These are phyloP conservation scores for Tetrapisispora fleetii DNA, from an alignment of 805 yeast genomes.

Conservation along the genomic window DNA sequence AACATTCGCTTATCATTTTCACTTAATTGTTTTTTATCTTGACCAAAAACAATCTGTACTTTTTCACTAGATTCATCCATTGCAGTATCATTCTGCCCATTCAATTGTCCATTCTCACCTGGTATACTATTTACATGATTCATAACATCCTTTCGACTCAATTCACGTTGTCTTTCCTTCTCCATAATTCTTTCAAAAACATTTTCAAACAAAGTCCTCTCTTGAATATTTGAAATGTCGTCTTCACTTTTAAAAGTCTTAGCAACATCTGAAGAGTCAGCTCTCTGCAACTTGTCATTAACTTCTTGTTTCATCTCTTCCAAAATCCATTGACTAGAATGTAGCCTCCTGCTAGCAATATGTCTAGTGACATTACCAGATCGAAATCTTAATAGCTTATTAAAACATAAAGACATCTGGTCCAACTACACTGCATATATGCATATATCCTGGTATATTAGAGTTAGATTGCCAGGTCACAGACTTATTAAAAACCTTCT, in stretches of 20 bases:
- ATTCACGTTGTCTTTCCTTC: conserved; percentile 13
- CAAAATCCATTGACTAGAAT: neutral
- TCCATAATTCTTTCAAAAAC: conserved; percentile 19
- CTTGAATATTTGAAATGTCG: conserved; percentile 17
- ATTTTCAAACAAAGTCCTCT: conserved; percentile 19
- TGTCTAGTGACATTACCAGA: neutral
- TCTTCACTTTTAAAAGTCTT: conserved; percentile 1
- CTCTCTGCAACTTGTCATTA: neutral
- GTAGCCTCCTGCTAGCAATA: neutral
- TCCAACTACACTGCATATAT: neutral
- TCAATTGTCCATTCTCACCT: neutral
- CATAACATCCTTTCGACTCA: neutral
- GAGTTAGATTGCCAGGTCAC: no score
- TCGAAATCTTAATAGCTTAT: neutral
- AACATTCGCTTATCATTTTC: conserved; percentile 9
- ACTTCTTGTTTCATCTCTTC: neutral
- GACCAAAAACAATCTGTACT: conserved; percentile 16
- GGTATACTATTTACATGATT: neutral
- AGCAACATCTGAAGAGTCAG: neutral
- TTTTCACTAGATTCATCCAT: conserved; percentile 4
- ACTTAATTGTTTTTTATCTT: conserved; percentile 8
- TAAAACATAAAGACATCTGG: neutral
- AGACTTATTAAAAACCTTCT: no score
- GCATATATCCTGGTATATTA: no score
- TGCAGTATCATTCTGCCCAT: neutral